phyloP scores from a whole-genome alignment of 2,329 filamentous ascomycete genomes.

The Orbilia brochopaga region DNA sequence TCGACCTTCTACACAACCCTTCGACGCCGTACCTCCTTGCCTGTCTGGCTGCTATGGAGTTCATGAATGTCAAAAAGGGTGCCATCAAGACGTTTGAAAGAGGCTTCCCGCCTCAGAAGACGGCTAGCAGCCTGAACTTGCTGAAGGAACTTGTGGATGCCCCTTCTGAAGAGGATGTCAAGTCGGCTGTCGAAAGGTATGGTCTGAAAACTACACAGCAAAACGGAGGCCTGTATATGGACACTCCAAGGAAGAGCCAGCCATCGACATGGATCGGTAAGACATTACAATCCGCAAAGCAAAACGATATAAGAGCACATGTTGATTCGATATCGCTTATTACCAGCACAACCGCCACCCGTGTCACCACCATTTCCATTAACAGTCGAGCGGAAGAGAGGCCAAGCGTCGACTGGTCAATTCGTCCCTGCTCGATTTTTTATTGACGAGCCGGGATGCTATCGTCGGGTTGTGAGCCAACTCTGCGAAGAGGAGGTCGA shows the following conservation, averaged over 20 bases:
- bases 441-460: constrained; percentile 46
- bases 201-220: constrained; percentile 44
- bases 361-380: constrained; percentile 24
- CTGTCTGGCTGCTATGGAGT: constrained; percentile 39
- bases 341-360: constrained; percentile 35
- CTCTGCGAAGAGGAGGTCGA: constrained; percentile 38
- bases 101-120: constrained; percentile 46
- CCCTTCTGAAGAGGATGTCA: constrained; percentile 36
- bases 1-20: constrained; percentile 35
- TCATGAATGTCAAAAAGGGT: constrained; percentile 45
- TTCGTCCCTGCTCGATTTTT: constrained; percentile 37
- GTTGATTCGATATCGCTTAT: neutral
- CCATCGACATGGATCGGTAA: constrained; percentile 50
- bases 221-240: constrained; percentile 34
- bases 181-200: constrained; percentile 36
- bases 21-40: constrained; percentile 41
- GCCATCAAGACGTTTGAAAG: constrained; percentile 47
- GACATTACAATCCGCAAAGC: neutral
- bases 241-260: constrained; percentile 33
- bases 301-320: neutral
- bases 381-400: constrained; percentile 30
- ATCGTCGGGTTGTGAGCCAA: constrained; percentile 41
- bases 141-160: constrained; percentile 35
- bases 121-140: constrained; percentile 36
- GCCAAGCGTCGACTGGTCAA: constrained; percentile 19